Evolutionary conservation across 139 green algal species (phyloP), one percentile per base, ranked within the genome.

Genomic region (Spirogloea muscicola): DNA sequence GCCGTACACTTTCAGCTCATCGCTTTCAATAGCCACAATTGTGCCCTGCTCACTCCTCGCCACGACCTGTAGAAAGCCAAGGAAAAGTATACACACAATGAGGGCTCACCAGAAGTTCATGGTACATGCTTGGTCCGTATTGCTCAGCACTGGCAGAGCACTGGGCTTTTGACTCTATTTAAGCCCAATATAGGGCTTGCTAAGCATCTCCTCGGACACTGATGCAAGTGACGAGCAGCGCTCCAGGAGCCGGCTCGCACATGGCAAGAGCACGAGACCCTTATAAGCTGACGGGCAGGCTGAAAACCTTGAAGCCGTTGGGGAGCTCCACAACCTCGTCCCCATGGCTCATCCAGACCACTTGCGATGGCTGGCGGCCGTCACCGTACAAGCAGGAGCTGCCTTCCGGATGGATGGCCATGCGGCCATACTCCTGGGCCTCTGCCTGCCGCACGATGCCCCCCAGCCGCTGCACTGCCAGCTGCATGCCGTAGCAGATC

Each of bases 301-400:
- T n/a, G n/a, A n/a, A n/a, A n/a, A n/a, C n/a, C 27, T 27, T n/a
- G 75, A 98, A 98, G 29, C 93, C 93, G 5, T 90, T 82, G 0
- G 95, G 95, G 58, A 99, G 86, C 72, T 85, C 76, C 0, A 86
- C 84, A 7, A 89, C 92, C 75, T 96, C 89, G 66, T 99, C 95
- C 10, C 94, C 93, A 81, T 99, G 95, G 68, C 86, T 94, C 95
- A 99, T 99, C 95, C 95, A 99, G 39, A 99, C 95, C n/a, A 69
- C 69, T 83, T 96, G 87, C 39, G 33, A 31, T 36, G 34, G 39
- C 36, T 72, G 3, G 5, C 18, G 33, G 61, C 65, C 10, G 60
- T 66, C 3, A 9, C 69, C 44, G 39, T 94, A 97, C 10, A 97
- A 84, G 44, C 66, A 44, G 2, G 85, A 91, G 34, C 74, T 72